Conservation (phyloP, 148 eudicot species). For the Fallopia convolvulus region DNA sequence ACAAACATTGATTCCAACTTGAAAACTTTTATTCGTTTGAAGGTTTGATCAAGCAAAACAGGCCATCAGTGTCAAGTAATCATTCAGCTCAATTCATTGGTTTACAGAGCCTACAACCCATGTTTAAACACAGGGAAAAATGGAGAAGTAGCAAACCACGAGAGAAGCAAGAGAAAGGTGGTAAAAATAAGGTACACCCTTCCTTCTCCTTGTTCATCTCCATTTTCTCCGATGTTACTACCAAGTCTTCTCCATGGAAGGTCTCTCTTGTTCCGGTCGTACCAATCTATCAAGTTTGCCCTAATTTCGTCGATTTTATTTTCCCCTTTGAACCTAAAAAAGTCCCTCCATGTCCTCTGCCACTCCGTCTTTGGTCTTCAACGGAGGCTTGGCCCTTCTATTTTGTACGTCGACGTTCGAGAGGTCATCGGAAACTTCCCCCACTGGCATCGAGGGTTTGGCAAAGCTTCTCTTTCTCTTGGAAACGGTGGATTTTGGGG, state of each 20-base stretch:
- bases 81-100: background rate
- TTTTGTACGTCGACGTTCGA: background rate
- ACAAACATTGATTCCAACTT: background rate
- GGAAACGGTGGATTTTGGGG: background rate
- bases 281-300: slow-evolving; percentile 65
- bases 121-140: background rate
- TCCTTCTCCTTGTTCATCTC: background rate
- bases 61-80: background rate
- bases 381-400: background rate
- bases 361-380: background rate
- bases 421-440: background rate
- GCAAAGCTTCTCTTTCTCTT: background rate
- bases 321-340: slow-evolving; percentile 30
- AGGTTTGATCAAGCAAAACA: background rate
- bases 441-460: background rate
- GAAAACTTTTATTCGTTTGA: too few relatives aligned
- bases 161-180: slow-evolving; percentile 70
- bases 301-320: slow-evolving; percentile 56
- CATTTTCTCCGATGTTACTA: slow-evolving; percentile 9
- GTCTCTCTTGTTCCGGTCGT: slow-evolving; percentile 72
- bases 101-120: background rate
- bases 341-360: slow-evolving; percentile 70
- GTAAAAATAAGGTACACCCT: slow-evolving; percentile 37
- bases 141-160: slow-evolving; percentile 39
- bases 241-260: slow-evolving; percentile 76